Evolutionary conservation across 306 rosid species (phyloP).

Genomic region (Acacia acuminata): DNA sequence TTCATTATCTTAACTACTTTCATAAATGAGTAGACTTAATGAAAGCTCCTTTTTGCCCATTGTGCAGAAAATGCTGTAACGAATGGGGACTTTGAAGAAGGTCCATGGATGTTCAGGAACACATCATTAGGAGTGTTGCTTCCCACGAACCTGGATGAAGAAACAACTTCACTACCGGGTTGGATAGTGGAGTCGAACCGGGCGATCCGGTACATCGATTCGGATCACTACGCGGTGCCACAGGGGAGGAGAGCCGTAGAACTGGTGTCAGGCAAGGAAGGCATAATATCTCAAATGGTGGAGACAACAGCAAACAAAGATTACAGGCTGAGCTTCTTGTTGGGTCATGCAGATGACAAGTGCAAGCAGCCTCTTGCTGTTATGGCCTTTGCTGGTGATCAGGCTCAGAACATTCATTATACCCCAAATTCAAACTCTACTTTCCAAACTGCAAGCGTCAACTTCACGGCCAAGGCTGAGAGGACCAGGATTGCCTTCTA

Average conservation of each 20-base stretch:
- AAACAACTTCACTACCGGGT: conserved; percentile 77
- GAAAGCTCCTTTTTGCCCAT: not conserved
- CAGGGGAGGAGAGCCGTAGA: conserved; percentile 83
- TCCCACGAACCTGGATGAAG: conserved; percentile 93
- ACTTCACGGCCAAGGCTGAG: conserved; percentile 95
- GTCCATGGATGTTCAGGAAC: conserved; percentile 89
- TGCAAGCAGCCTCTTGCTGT: conserved; percentile 95
- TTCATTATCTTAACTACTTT: not conserved
- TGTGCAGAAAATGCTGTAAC: conserved; percentile 76
- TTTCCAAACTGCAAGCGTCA: conserved; percentile 63
- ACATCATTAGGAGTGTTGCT: conserved; percentile 84
- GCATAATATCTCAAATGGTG: conserved; percentile 96
- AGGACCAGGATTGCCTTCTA: conserved; percentile 86
- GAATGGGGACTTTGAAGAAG: conserved; percentile 92
- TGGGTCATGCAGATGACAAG: conserved; percentile 86
- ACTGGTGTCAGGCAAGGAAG: conserved; percentile 87
- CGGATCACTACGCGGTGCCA: conserved; percentile 78
- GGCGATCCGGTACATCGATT: conserved; percentile 81
- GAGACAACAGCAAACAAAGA: conserved; percentile 68
- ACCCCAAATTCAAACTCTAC: conserved; percentile 81
- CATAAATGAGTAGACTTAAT: not conserved
- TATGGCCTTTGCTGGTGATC: conserved; percentile 96
- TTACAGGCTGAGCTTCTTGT: conserved; percentile 62
- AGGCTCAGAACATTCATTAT: conserved; percentile 82
- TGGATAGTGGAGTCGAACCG: conserved; percentile 92